Conservation (phyloP, 2,329 filamentous ascomycete species). For the Pseudopithomyces maydicus region DNA sequence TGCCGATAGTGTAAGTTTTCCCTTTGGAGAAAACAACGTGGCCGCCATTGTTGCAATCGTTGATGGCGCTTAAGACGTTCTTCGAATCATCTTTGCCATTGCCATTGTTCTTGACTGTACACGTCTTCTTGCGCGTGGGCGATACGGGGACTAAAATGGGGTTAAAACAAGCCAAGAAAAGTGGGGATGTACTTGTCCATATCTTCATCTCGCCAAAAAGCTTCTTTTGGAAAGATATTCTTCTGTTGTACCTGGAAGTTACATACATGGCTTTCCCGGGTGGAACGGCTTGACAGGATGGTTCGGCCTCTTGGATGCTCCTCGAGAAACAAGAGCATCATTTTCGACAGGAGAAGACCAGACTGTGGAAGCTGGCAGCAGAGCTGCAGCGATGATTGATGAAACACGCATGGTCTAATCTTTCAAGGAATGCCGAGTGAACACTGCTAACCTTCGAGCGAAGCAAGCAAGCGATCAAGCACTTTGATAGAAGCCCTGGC, state of each 20-base stretch:
- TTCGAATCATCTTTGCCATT: conserved; percentile 55
- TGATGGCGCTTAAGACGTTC: conserved; percentile 60
- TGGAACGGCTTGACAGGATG: conserved; percentile 42
- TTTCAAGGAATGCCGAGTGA: neutral
- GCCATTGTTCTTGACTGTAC: conserved; percentile 46
- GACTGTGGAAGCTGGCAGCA: conserved; percentile 33
- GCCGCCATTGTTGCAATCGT: conserved; percentile 67
- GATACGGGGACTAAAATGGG: conserved; percentile 31
- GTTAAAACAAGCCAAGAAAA: too few species aligned
- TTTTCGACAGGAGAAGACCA: conserved; percentile 24
- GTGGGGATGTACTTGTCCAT: too few species aligned
- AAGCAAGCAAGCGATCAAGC: conserved; percentile 3
- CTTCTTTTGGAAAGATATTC: too few species aligned
- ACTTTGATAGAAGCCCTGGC: conserved; percentile 4
- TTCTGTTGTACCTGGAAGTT: too few species aligned
- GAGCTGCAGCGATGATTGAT: conserved; percentile 24
- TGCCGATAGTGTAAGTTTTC: conserved; percentile 65
- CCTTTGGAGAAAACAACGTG: conserved; percentile 63
- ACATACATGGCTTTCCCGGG: conserved; percentile 31
- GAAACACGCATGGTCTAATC: conserved; percentile 32
- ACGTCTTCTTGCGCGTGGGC: conserved; percentile 43
- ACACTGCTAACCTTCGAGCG: neutral
- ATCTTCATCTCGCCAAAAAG: too few species aligned
- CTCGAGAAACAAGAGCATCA: conserved; percentile 6
- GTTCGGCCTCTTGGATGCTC: conserved; percentile 36